Conservation (phyloP, 208 protist genomes). For the Naegleria gruberi region DNA sequence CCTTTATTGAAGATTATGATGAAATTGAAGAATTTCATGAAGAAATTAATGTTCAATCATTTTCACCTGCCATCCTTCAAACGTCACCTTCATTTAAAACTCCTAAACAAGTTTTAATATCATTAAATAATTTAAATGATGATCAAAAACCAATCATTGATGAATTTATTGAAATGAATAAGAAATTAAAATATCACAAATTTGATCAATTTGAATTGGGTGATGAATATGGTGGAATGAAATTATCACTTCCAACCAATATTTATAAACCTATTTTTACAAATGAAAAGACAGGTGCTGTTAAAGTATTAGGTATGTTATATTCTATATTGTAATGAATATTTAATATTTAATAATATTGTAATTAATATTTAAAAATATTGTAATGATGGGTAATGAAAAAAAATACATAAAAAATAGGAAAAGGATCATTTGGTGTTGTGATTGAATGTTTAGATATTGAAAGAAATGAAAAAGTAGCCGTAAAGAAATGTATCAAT, state of each 20-base stretch:
- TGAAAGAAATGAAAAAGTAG: neutral
- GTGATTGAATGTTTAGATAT: slow-evolving; percentile 34
- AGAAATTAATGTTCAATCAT: too few relatives aligned
- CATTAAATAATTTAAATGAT: neutral
- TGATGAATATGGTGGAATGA: neutral
- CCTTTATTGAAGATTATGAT: neutral
- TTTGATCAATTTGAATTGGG: neutral
- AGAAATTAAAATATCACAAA: neutral
- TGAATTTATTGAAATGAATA: neutral
- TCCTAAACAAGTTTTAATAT: too few relatives aligned
- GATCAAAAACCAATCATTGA: neutral
- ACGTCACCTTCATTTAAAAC: too few relatives aligned
- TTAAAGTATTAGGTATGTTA: neutral
- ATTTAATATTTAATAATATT: too few relatives aligned
- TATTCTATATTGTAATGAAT: neutral
- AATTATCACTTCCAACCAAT: neutral
- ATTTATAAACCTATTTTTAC: neutral
- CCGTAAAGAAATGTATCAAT: slow-evolving; percentile 1
- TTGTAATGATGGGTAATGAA: too few relatives aligned
- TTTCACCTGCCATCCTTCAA: too few relatives aligned
- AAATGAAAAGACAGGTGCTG: neutral
- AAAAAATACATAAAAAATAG: slow-evolving; percentile 42
- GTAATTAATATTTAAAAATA: too few relatives aligned
- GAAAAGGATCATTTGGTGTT: slow-evolving; percentile 72
- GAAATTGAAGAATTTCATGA: neutral